Evolutionary conservation across 2,329 filamentous ascomycete species (phyloP), one percentile per base, ranked within the genome.

Genomic region (Fusarium sp.): DNA sequence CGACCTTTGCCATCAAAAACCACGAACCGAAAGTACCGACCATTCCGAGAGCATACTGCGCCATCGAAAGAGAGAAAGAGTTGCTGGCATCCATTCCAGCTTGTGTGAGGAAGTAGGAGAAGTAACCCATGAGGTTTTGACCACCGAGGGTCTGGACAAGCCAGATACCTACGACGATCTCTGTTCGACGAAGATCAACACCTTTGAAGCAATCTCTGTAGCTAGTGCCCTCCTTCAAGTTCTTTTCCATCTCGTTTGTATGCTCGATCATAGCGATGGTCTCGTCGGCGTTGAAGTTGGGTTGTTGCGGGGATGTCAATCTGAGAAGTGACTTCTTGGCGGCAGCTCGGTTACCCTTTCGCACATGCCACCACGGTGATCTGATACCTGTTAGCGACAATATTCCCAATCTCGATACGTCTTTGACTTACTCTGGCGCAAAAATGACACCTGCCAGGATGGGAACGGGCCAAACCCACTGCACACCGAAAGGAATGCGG

Each of bases 131-230:
- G 33, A 86, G 76, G 41, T 81, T 82, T 52, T 81, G 79, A 8
- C 84, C 84, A 19, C 82, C 80, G 1, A 84, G 77, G 1, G 81
- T 82, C 67, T 85, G 83, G 14, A 84, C 82, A 1, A 83, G 76
- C 80, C 82, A 86, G 44, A 84, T 79, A 19, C 80, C 77, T 32
- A 83, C 75, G 1, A 84, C 83, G 30, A 87, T 83, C 68, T 86
- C 83, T 8, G 85, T 86, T 19, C 85, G 78, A n/a, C 83, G 80
- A 1, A 83, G 76, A 68, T 88, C 82, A 30, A 81, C 69, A 7
- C 83, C 83, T 35, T 77, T 80, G 78, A 88, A 88, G 71, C 83
- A 85, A 71, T 87, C 83, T 15, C 65, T 64, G 69, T 86, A 87
- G 0, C 71, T 77, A 0, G 80, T 79, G 2, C 84, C 83, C 9